A percentile compares a stretch with the other conserved stretches of the same genome.
Evolutionary conservation across 768 basidiomycete genomes (phyloP).

Genomic region (Russula griseocarnosa): DNA sequence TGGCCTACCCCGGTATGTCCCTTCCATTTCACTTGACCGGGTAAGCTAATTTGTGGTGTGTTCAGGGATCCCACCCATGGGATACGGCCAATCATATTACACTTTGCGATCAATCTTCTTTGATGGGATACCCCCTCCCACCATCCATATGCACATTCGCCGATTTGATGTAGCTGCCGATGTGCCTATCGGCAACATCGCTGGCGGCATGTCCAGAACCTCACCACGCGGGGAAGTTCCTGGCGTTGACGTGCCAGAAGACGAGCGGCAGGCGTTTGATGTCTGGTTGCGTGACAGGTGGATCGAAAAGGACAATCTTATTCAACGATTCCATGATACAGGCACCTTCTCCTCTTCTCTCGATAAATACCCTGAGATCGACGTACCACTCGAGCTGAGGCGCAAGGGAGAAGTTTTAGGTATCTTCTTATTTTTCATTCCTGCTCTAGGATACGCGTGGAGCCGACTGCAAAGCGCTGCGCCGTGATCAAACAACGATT

Average conservation of each 20-base stretch:
- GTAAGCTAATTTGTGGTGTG: slow-evolving; percentile 10
- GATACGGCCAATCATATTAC: slow-evolving; percentile 86
- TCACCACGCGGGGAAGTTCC: slow-evolving; percentile 35
- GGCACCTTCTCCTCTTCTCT: slow-evolving; percentile 42
- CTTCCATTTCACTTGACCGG: neutral
- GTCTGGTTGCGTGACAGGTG: slow-evolving; percentile 78
- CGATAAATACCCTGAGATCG: slow-evolving; percentile 35
- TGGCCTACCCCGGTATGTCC: slow-evolving; percentile 78
- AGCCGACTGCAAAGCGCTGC: slow-evolving; percentile 14
- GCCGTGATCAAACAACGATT: neutral
- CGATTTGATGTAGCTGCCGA: slow-evolving; percentile 63
- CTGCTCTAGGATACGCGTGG: slow-evolving; percentile 52
- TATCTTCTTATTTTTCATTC: slow-evolving; percentile 70
- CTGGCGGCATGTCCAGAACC: slow-evolving; percentile 36
- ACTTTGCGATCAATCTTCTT: slow-evolving; percentile 87
- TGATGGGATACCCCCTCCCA: slow-evolving; percentile 74
- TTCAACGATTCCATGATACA: slow-evolving; percentile 60
- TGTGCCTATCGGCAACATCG: slow-evolving; percentile 66
- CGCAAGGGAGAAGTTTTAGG: slow-evolving; percentile 53
- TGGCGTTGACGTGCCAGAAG: slow-evolving; percentile 34
- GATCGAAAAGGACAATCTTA: slow-evolving; percentile 77
- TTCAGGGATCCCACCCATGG: slow-evolving; percentile 68
- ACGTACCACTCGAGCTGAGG: slow-evolving; percentile 59
- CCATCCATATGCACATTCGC: slow-evolving; percentile 83
- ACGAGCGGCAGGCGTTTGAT: slow-evolving; percentile 56